A percentile compares a stretch with the other conserved stretches of the same genome.
These are phyloP conservation scores for Cladophialophora chaetospira DNA, from an alignment of 2,329 filamentous ascomycete species.

Conservation along the genomic window DNA sequence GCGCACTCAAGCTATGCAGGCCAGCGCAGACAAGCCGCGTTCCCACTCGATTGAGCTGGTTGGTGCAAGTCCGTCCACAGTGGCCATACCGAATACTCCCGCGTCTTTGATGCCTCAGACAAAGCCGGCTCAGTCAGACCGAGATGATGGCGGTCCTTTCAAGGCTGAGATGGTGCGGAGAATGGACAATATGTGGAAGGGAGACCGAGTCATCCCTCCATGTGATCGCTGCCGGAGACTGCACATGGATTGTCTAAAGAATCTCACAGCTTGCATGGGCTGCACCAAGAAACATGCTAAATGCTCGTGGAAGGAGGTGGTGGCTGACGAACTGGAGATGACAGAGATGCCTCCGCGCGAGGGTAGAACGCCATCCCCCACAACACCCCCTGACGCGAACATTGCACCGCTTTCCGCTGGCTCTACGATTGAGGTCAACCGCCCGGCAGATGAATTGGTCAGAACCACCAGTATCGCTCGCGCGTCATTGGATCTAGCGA, in stretches of 20 bases:
- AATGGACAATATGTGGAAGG: slow-evolving; percentile 74
- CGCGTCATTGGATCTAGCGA: slow-evolving; percentile 20
- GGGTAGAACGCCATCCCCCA: slow-evolving; percentile 22
- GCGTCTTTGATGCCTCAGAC: slow-evolving; percentile 54
- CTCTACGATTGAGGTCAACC: slow-evolving; percentile 20
- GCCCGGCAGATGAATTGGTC: slow-evolving; percentile 10
- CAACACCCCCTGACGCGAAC: slow-evolving; percentile 9
- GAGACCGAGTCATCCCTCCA: slow-evolving; percentile 74
- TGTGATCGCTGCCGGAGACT: slow-evolving; percentile 81
- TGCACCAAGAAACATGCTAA: slow-evolving; percentile 91
- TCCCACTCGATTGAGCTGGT: slow-evolving; percentile 24
- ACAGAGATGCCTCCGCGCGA: slow-evolving; percentile 24
- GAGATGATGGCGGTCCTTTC: slow-evolving; percentile 61
- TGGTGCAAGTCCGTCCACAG: slow-evolving; percentile 37
- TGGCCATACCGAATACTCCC: slow-evolving; percentile 58
- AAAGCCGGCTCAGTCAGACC: slow-evolving; percentile 50
- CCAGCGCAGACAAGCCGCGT: slow-evolving; percentile 19
- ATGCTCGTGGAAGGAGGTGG: slow-evolving; percentile 82
- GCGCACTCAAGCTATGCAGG: slow-evolving; percentile 19
- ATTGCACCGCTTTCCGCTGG: slow-evolving; percentile 15
- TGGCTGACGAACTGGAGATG: slow-evolving; percentile 64
- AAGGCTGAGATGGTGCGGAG: slow-evolving; percentile 69
- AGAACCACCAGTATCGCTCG: slow-evolving; percentile 14
- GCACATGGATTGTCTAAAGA: slow-evolving; percentile 80
- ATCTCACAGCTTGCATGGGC: slow-evolving; percentile 80